Evolutionary conservation across 2,329 filamentous ascomycete genomes (phyloP), one percentile per base, ranked within the genome.

Genomic region (Monascus ruber): DNA sequence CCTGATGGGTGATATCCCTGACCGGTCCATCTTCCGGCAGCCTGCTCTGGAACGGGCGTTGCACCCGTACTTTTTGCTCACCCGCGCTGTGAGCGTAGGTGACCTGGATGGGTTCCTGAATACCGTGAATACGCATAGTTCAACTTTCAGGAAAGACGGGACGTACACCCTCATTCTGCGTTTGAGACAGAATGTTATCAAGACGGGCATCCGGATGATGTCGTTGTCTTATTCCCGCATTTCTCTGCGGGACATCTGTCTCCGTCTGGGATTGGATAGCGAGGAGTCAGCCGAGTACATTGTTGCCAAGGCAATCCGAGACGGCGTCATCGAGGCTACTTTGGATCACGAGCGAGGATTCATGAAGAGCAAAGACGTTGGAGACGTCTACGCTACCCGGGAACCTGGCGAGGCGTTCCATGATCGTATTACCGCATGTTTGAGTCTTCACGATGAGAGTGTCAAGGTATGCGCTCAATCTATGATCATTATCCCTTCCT

Each of bases 281-380:
- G 91, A 98, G 62, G 91, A 98, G 71, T 94, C 86, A 33, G 91
- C 91, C 7, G 91, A 98, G 68, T 98, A 98, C 65, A 98, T 98
- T 61, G 91, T 96, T 29, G 91, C 91, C 48, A 98, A 98, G 73
- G 91, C 91, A 1, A 98, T 98, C 52, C 79, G 91, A 17, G 91
- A 98, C 56, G 91, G 91, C 42, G 91, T 96, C 40, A 96, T 96
- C 42, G 89, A 96, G 71, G 89, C 89, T 28, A 88, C 83, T 2
- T 71, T 96, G 45, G 89, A 98, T 60, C 84, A 94, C 47, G 88
- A 96, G 71, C 81, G 81, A 47, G 91, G 91, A 0, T 96, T 86
- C 68, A 95, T 96, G 87, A 94, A 94, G 77, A 95, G 88, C 64
- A 94, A 94, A 72, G 87, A 95, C 53, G 76, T 94, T 27, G 86